phyloP scores from a whole-genome alignment of 2,329 filamentous ascomycete genomes.

The Alternaria sp. region DNA sequence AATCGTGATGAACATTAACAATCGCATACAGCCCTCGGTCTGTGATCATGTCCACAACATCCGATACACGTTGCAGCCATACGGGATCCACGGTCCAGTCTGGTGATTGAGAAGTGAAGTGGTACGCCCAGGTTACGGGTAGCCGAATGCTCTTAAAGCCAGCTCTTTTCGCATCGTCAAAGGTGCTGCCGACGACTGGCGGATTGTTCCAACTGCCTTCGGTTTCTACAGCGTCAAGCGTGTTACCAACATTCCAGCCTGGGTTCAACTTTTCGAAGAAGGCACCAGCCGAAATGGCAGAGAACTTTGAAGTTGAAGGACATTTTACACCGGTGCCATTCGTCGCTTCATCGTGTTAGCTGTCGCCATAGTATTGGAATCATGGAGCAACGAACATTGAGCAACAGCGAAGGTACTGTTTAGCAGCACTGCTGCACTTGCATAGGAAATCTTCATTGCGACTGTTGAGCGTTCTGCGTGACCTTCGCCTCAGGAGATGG shows the following conservation, averaged over 20 bases:
- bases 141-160: conserved; percentile 68
- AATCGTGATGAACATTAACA: conserved; percentile 69
- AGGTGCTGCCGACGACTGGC: conserved; percentile 59
- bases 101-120: conserved; percentile 62
- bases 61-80: conserved; percentile 67
- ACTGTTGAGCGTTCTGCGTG: background rate
- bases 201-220: conserved; percentile 69
- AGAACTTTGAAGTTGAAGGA: conserved; percentile 53
- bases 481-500: background rate
- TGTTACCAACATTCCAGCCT: conserved; percentile 70
- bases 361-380: background rate
- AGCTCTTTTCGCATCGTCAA: conserved; percentile 61
- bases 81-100: conserved; percentile 63
- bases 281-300: conserved; percentile 56
- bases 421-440: conserved; percentile 22
- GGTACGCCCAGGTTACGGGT: conserved; percentile 68
- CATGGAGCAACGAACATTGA: conserved; percentile 17
- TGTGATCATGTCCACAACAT: conserved; percentile 66
- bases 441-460: conserved; percentile 10
- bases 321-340: conserved; percentile 46
- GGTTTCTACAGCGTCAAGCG: conserved; percentile 64
- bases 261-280: conserved; percentile 61
- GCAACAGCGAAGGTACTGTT: conserved; percentile 22
- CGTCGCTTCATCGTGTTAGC: conserved; percentile 3
- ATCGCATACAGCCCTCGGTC: conserved; percentile 62